Evolutionary conservation across 768 basidiomycete species (phyloP).

Genomic region (Phanerodontia chrysosporium): DNA sequence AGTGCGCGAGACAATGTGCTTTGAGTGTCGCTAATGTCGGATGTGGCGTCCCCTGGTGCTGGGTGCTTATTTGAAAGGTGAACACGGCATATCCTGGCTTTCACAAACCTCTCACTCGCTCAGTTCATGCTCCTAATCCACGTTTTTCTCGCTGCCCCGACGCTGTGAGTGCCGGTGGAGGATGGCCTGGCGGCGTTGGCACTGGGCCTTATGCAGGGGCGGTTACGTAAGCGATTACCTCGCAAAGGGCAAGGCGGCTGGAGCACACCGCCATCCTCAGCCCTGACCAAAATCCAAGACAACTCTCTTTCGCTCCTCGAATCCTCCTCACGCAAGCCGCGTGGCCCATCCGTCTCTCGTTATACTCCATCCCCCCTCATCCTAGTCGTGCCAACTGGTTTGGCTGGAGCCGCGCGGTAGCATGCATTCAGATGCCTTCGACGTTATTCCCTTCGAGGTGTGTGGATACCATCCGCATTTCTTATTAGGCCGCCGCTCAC

Average conservation of each 20-base stretch:
- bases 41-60: no score
- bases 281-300: neutral
- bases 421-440: conserved; percentile 65
- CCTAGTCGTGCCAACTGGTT: conserved; percentile 1
- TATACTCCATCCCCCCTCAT: neutral
- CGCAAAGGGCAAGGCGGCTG: neutral
- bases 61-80: no score
- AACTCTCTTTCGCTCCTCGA: neutral
- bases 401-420: neutral
- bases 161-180: no score
- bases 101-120: no score
- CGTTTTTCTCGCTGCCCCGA: no score
- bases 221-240: neutral
- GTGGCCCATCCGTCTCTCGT: neutral
- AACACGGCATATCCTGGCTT: no score
- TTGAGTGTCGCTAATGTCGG: no score
- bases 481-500: conserved; percentile 2
- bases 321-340: neutral
- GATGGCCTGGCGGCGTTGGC: no score
- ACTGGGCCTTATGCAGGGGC: no score
- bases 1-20: no score
- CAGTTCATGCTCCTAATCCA: no score
- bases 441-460: conserved; percentile 85
- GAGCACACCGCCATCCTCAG: neutral
- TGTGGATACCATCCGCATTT: conserved; percentile 18